Evolutionary conservation across 495 filamentous ascomycete genomes (phyloP).

Genomic region (Penicillium parvum): DNA sequence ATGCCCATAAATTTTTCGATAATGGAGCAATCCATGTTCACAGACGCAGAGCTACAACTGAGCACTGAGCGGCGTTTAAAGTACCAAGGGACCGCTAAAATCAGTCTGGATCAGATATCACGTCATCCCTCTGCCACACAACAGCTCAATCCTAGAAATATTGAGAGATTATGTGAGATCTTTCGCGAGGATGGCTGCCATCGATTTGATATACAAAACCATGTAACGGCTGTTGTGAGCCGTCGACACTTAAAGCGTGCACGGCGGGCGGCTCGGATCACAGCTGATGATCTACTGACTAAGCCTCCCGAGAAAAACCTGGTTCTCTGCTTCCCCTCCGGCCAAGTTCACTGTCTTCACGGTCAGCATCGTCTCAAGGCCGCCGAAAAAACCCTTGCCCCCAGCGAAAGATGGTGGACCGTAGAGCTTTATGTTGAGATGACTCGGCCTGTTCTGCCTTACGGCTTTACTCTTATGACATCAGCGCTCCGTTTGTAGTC

Average conservation of each 20-base stretch:
- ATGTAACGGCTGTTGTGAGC: constrained; percentile 25
- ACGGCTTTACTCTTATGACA: too few species aligned
- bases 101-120: constrained; percentile 18
- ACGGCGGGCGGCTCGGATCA: constrained; percentile 4
- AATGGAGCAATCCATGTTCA: constrained; percentile 7
- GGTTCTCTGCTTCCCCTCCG: constrained; percentile 4
- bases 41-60: constrained; percentile 2
- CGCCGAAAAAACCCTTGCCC: constrained; percentile 17
- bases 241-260: constrained; percentile 12
- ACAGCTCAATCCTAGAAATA: constrained; percentile 14
- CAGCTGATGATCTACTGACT: constrained; percentile 5
- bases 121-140: constrained; percentile 7
- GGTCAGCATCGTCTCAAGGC: constrained; percentile 33
- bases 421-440: constrained; percentile 37
- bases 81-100: constrained; percentile 16
- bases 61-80: constrained; percentile 5
- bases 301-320: constrained; percentile 3
- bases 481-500: too few species aligned
- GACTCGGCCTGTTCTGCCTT: too few species aligned
- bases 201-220: constrained; percentile 19
- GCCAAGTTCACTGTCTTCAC: constrained; percentile 28
- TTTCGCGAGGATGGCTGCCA: constrained; percentile 22
- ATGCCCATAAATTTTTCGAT: too few species aligned
- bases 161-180: constrained; percentile 22
- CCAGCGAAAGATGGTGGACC: constrained; percentile 31